phyloP scores from a whole-genome alignment of 495 filamentous ascomycete genomes.

The Elaphomyces granulatus region DNA sequence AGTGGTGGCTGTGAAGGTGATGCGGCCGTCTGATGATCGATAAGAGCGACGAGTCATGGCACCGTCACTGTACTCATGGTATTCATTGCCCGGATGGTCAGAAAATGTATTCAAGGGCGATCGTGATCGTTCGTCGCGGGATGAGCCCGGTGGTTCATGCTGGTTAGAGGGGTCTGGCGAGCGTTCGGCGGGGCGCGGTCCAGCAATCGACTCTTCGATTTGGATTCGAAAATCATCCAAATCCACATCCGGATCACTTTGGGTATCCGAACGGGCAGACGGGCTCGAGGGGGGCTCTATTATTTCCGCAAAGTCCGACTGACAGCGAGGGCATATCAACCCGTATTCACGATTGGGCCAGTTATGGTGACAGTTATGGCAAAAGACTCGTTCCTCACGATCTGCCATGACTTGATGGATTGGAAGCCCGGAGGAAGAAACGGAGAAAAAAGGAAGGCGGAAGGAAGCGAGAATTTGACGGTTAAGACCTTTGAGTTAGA shows the following conservation, averaged over 20 bases:
- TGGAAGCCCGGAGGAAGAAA: conserved; percentile 1
- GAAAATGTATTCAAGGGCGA: conserved; percentile 14
- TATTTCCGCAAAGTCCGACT: conserved; percentile 71
- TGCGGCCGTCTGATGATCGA: conserved; percentile 31
- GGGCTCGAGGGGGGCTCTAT: conserved; percentile 19
- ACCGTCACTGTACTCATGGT: conserved; percentile 33
- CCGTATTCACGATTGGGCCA: conserved; percentile 58
- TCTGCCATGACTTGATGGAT: conserved; percentile 17
- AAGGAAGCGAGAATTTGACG: background rate
- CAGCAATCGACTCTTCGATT: too few species aligned
- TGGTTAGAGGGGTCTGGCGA: background rate
- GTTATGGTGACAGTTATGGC: conserved; percentile 64
- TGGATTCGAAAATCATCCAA: background rate
- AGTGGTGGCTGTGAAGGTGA: conserved; percentile 15
- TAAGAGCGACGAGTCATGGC: conserved; percentile 34
- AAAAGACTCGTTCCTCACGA: conserved; percentile 55
- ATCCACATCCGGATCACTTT: background rate
- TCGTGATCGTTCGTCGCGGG: conserved; percentile 3
- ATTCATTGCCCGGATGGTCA: conserved; percentile 26
- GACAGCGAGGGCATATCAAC: conserved; percentile 62
- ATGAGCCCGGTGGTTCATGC: conserved; percentile 1
- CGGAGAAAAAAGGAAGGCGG: background rate
- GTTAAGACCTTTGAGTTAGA: background rate
- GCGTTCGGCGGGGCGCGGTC: too few species aligned
- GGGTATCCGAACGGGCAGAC: background rate